phyloP scores from a whole-genome alignment of 2,329 filamentous ascomycete genomes.

The Ophioceras dolichostomum region DNA sequence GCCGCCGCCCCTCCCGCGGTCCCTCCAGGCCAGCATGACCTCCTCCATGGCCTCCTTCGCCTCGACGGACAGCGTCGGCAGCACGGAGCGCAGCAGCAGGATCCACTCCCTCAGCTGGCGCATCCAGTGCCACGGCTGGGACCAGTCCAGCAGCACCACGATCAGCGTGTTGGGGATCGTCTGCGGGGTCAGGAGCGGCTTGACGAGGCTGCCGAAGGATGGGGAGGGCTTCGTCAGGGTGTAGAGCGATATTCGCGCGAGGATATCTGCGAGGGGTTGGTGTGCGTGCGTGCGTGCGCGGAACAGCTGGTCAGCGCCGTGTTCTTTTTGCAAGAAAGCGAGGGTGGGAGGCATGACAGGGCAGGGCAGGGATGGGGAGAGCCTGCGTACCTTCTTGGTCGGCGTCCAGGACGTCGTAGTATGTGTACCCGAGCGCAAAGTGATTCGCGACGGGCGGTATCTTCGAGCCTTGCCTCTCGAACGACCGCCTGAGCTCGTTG shows the following conservation, averaged over 20 bases:
- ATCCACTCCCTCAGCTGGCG: conserved; percentile 85
- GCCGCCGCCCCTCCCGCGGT: conserved; percentile 56
- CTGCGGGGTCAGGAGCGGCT: conserved; percentile 71
- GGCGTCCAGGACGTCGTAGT: conserved; percentile 85
- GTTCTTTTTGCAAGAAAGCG: neutral
- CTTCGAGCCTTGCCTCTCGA: conserved; percentile 43
- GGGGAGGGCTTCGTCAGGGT: conserved; percentile 76
- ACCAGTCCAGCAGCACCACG: conserved; percentile 91
- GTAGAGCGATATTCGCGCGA: conserved; percentile 82
- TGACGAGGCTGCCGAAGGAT: conserved; percentile 70
- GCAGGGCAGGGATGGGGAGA: conserved; percentile 7
- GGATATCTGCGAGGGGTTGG: conserved; percentile 51
- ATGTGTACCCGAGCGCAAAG: conserved; percentile 88
- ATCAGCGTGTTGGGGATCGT: conserved; percentile 79
- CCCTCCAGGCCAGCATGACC: conserved; percentile 67
- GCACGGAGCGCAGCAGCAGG: conserved; percentile 64
- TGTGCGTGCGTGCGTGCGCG: neutral
- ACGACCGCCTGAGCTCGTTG: conserved; percentile 37
- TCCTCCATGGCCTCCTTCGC: conserved; percentile 80
- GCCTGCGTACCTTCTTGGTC: conserved; percentile 89
- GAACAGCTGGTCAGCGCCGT: neutral
- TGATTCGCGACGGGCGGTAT: conserved; percentile 77
- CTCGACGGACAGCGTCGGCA: conserved; percentile 60
- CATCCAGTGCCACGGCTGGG: conserved; percentile 85
- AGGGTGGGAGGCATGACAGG: neutral